Percentiles rank a stretch among this genome's conserved stretches.
phyloP scores from a whole-genome alignment of 306 rosid species.

The Chamaecrista fasciculata region DNA sequence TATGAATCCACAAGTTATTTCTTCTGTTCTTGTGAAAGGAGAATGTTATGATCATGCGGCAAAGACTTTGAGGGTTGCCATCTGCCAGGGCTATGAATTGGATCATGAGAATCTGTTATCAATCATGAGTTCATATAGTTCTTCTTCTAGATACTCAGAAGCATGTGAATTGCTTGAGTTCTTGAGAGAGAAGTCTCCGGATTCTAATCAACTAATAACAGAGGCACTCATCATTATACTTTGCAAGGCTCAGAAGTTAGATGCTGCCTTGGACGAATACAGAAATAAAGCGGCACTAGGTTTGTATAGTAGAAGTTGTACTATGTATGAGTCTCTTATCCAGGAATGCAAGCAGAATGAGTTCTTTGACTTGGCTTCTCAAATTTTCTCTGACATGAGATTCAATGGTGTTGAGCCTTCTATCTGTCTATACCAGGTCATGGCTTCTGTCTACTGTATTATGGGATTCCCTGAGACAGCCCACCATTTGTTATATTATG shows the following conservation, averaged over 20 bases:
- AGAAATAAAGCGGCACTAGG: constrained; percentile 52
- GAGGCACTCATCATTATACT: constrained; percentile 77
- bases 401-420: constrained; percentile 71
- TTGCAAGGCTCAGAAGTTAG: constrained; percentile 70
- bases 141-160: constrained; percentile 73
- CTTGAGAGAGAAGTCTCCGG: constrained; percentile 62
- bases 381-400: constrained; percentile 84
- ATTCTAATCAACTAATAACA: constrained; percentile 56
- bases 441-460: constrained; percentile 67
- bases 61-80: constrained; percentile 69
- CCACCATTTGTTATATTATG: constrained; percentile 65
- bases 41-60: constrained; percentile 81
- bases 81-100: constrained; percentile 61
- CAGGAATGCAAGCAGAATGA: constrained; percentile 73
- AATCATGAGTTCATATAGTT: constrained; percentile 73
- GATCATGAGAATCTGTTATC: constrained; percentile 71
- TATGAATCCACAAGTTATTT: constrained; percentile 72
- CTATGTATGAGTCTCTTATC: constrained; percentile 68
- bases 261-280: constrained; percentile 77
- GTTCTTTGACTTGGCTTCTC: constrained; percentile 64
- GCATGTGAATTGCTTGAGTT: constrained; percentile 85
- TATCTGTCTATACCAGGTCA: constrained; percentile 51
- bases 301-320: constrained; percentile 52
- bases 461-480: constrained; percentile 87
- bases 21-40: constrained; percentile 75